Base-by-base conservation (phyloP, 2,329 filamentous ascomycete species). In the Calcarisporium arbuscula region DNA sequence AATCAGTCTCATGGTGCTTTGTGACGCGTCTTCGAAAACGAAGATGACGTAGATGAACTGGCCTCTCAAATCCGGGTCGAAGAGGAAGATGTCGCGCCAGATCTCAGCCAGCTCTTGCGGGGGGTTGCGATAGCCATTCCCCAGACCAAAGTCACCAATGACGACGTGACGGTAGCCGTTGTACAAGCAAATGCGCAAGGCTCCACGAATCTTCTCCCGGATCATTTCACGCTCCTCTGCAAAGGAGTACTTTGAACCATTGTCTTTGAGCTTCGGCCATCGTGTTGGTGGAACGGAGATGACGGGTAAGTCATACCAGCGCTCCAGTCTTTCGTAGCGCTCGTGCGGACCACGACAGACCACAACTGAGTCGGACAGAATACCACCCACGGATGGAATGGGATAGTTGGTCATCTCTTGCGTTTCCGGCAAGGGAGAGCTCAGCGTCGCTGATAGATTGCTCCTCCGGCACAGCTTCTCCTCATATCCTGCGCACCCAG, bases 381-480 rank as follows among this genome's bases (percentile, higher is more conserved):
- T 77, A 2, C 80, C 82, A 5, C 81, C 82, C 41, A 70, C 72
- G 18, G 76, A 71, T 4, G 82, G 80, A 42, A 88, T 79, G 8
- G 84, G 84, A 50, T 88, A 89, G 53, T 85, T 78, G 41, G 57
- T 55, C 5, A 60, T 43, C 17, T 61, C 55, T 11, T 57, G 53
- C 12, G 64, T 65, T 9, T 61, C 64, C 4, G 69, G 62, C 41
- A 68, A 78, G 2, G 80, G 78, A 29, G 72, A 80, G 16, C 68
- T 72, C 31, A 88, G 67, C 4, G 79, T 77, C 14, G 80, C 77
- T 6, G 80, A 80, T 21, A 89, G 71, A 43, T 82, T 87, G 61
- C 81, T 85, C 46, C 84, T 70, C 40, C 83, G 72, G 50, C 82
- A 85, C 23, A 89, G 71, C 45, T 80, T 80, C 57, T 88, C 84